These are phyloP conservation scores for Liriodendron chinense DNA, from an alignment of 164 flowering plant species.

Conservation along the genomic window DNA sequence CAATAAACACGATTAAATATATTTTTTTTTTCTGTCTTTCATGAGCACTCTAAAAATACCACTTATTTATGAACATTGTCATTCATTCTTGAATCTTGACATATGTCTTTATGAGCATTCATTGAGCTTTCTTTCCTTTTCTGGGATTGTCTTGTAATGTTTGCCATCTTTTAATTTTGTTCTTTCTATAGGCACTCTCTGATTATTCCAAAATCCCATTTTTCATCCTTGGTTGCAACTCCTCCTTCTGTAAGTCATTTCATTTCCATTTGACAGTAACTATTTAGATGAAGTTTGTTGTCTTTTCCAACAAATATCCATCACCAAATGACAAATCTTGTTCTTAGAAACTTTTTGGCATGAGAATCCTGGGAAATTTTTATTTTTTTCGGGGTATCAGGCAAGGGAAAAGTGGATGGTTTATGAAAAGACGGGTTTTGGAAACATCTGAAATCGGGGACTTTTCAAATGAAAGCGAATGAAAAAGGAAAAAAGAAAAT, in stretches of 20 bases:
- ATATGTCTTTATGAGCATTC: too few species aligned
- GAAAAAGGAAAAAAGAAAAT: not conserved
- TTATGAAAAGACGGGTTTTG: not conserved
- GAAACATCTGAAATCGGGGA: not conserved
- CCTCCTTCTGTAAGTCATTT: conserved; percentile 78
- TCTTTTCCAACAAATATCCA: not conserved
- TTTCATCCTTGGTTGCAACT: conserved; percentile 67
- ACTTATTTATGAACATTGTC: not conserved
- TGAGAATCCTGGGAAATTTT: not conserved
- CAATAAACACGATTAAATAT: not conserved
- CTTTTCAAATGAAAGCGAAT: not conserved
- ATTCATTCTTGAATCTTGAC: not conserved
- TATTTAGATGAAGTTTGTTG: not conserved
- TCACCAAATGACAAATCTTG: not conserved
- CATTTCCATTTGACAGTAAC: not conserved
- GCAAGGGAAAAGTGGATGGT: not conserved
- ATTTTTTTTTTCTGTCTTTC: too few species aligned
- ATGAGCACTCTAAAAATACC: too few species aligned
- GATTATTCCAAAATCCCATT: conserved; percentile 83
- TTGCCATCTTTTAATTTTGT: not conserved
- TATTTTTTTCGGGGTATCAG: not conserved
- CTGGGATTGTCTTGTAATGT: not conserved
- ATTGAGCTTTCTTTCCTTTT: too few species aligned
- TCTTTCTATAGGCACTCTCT: conserved; percentile 69
- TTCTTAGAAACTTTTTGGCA: not conserved